Evolutionary conservation across 2,329 filamentous ascomycete genomes (phyloP), one percentile per base, ranked within the genome.

Genomic region (Juglanconis juglandina): DNA sequence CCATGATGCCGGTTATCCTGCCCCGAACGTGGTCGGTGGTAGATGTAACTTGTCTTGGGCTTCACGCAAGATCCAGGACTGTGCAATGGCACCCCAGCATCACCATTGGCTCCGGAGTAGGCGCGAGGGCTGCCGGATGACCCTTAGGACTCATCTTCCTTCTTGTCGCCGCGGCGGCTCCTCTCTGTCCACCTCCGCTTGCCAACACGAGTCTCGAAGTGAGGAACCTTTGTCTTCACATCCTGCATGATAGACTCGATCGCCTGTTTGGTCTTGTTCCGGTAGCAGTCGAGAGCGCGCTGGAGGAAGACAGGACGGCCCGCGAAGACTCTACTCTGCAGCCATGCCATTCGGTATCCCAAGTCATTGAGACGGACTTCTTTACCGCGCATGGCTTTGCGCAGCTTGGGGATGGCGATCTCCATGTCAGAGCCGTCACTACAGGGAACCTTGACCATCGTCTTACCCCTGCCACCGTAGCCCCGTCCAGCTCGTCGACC

Each of bases 261-360:
- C 58, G 89, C 90, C 66, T 84, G 88, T 65, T 90, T 87, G 73
- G 93, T 95, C 80, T 96, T 96, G 73, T 92, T 94, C 67, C 94
- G 89, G 74, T 97, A 97, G 63, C 90, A 92, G 74, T 98, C 94
- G 75, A 98, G 79, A 68, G 93, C 93, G 80, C 92, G 87, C 74
- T 97, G 94, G 68, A 97, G 79, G 74, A 97, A 97, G 52, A 96
- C 81, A 46, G 89, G 92, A 67, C 92, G 84, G 11, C 89, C 90
- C 1, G 92, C 88, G 78, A 98, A 97, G 10, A 94, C 91, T 69
- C 94, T 84, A 72, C 92, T 95, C 77, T 98, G 94, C 58, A 93
- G 88, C 94, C 95, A 99, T 53, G 91, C 93, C 90, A 99, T 96
- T 51, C 94, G 87, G 73, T 96, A 96, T 2, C 92, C 94, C 50